Percentiles rank a stretch among this genome's conserved stretches.
phyloP scores from a whole-genome alignment of 257 asterid species.

The Ocimum tenuiflorum region DNA sequence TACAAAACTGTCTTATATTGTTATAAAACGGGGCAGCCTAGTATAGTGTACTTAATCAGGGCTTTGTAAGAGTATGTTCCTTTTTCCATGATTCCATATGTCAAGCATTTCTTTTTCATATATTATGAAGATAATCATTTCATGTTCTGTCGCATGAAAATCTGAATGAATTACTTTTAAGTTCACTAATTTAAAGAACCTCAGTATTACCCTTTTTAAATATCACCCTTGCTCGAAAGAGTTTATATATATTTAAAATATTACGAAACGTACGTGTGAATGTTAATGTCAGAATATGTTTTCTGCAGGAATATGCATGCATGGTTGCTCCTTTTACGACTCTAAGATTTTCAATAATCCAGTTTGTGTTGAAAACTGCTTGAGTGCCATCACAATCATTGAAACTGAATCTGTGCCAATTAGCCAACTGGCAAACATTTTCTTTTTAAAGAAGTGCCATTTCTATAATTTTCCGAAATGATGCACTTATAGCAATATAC shows the following conservation, averaged over 20 bases:
- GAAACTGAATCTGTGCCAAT: neutral
- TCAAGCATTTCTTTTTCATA: neutral
- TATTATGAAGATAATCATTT: neutral
- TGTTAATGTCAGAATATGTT: neutral
- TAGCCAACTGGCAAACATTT: too few relatives aligned
- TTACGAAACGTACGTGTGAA: neutral
- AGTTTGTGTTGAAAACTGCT: neutral
- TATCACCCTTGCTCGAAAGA: neutral
- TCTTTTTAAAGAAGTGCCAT: too few relatives aligned
- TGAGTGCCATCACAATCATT: neutral
- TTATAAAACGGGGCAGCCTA: too few relatives aligned
- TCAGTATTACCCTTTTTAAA: neutral
- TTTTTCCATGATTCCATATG: neutral
- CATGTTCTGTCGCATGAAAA: neutral
- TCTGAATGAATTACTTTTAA: neutral
- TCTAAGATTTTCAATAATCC: neutral
- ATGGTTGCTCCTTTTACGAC: neutral
- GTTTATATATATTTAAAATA: neutral
- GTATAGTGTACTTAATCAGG: neutral
- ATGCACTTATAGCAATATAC: too few relatives aligned
- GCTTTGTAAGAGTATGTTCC: neutral
- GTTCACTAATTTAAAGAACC: neutral
- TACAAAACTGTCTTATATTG: too few relatives aligned
- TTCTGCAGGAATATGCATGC: neutral
- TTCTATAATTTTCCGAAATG: too few relatives aligned